Percentiles rank a stretch among this genome's conserved stretches.
Evolutionary conservation across 2,329 filamentous ascomycete species (phyloP).

Genomic region (Cladophialophora exuberans): DNA sequence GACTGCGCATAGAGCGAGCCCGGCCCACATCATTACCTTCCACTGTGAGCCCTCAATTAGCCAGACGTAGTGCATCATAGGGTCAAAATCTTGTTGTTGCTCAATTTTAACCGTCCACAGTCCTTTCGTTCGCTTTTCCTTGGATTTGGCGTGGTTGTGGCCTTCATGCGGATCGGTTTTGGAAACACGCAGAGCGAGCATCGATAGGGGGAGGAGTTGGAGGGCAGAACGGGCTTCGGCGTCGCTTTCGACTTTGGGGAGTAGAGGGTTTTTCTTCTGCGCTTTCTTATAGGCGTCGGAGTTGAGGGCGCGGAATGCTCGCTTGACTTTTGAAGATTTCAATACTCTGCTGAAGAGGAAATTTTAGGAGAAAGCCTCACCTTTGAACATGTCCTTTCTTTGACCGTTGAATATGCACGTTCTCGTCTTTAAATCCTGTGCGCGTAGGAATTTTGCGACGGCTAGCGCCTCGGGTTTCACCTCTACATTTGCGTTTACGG

Average conservation of each 20-base stretch:
- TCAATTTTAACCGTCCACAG: conserved; percentile 95
- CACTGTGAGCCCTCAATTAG: conserved; percentile 92
- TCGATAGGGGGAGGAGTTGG: conserved; percentile 90
- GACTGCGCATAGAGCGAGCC: conserved; percentile 77
- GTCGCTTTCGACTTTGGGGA: conserved; percentile 86
- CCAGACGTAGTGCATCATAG: conserved; percentile 89
- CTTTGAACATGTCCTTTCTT: conserved; percentile 97
- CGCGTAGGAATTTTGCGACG: conserved; percentile 82
- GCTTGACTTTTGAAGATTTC: conserved; percentile 70
- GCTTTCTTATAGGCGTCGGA: conserved; percentile 90
- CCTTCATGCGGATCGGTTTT: conserved; percentile 80
- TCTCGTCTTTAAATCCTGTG: conserved; percentile 82
- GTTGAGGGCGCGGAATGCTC: conserved; percentile 86
- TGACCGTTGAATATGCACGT: conserved; percentile 95
- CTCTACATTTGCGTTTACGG: conserved; percentile 57
- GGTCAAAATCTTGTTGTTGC: conserved; percentile 79
- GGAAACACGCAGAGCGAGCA: conserved; percentile 85
- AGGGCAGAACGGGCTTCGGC: conserved; percentile 90
- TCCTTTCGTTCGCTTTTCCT: conserved; percentile 90
- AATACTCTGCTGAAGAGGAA: background rate
- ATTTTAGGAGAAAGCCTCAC: conserved; percentile 51
- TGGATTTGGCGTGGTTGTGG: conserved; percentile 68
- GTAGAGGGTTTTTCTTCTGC: conserved; percentile 73
- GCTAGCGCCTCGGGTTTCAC: conserved; percentile 88
- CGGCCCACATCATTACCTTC: conserved; percentile 90